Percentiles rank a stretch among this genome's conserved stretches.
Conservation (phyloP, 768 basidiomycete genomes). For the Crucibulum laeve region DNA sequence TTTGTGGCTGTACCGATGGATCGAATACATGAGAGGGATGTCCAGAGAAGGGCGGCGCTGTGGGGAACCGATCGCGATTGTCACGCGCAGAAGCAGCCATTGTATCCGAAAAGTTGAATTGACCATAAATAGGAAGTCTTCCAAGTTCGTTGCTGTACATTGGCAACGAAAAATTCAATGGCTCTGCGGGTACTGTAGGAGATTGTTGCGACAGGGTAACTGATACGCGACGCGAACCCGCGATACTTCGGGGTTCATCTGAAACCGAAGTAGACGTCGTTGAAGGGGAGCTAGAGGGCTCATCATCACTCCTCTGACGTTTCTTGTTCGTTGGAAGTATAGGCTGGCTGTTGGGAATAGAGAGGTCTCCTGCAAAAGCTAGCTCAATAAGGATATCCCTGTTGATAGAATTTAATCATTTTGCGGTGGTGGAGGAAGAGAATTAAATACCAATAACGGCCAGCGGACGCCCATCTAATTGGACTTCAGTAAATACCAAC, state of each 20-base stretch:
- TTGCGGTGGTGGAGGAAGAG: not conserved
- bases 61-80: constrained; percentile 1
- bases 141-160: constrained; percentile 57
- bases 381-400: constrained; percentile 35
- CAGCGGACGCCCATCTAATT: constrained; percentile 36
- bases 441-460: constrained; percentile 29
- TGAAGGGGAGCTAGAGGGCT: constrained; percentile 6
- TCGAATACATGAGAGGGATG: constrained; percentile 4
- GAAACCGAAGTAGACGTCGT: constrained; percentile 8
- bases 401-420: not conserved
- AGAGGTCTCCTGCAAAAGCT: constrained; percentile 27
- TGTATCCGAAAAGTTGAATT: constrained; percentile 32
- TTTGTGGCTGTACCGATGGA: constrained; percentile 2
- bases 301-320: constrained; percentile 14
- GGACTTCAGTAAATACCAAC: not conserved
- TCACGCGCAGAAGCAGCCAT: constrained; percentile 6
- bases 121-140: constrained; percentile 43
- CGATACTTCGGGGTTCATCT: constrained; percentile 15
- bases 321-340: constrained; percentile 1
- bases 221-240: constrained; percentile 23
- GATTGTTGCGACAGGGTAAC: constrained; percentile 13
- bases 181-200: constrained; percentile 3
- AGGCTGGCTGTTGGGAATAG: constrained; percentile 12
- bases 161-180: constrained; percentile 35
- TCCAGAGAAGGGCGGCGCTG: constrained; percentile 4